Evolutionary conservation across 2,329 filamentous ascomycete genomes (phyloP).

Genomic region (Aspergillus candidus): DNA sequence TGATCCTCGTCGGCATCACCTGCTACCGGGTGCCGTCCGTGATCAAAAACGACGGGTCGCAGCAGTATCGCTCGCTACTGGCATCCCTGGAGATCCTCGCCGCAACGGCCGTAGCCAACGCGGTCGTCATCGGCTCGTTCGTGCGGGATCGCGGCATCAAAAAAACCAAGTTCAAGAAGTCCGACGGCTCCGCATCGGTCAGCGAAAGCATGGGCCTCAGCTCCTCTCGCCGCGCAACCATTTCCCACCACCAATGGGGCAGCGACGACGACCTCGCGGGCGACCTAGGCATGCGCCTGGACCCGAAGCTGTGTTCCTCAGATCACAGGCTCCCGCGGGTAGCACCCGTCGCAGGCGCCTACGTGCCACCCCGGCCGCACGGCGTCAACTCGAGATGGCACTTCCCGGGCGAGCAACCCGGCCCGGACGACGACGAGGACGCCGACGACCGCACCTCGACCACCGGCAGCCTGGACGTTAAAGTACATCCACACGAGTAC

Average conservation of each 20-base stretch:
- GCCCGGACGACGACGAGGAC: conserved; percentile 22
- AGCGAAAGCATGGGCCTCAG: conserved; percentile 42
- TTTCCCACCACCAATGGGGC: conserved; percentile 68
- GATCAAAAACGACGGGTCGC: conserved; percentile 62
- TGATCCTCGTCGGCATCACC: conserved; percentile 72
- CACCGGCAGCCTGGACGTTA: conserved; percentile 27
- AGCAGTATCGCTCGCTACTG: conserved; percentile 81
- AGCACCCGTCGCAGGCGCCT: conserved; percentile 35
- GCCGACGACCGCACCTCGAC: conserved; percentile 25
- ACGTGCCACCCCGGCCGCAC: conserved; percentile 19
- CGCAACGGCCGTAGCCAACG: conserved; percentile 80
- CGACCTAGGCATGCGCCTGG: conserved; percentile 65
- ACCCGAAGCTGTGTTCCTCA: conserved; percentile 44
- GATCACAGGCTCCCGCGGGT: conserved; percentile 29
- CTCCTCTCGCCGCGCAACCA: conserved; percentile 44
- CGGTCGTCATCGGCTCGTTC: conserved; percentile 85
- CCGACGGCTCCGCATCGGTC: conserved; percentile 39
- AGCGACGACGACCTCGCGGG: conserved; percentile 88
- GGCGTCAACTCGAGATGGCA: conserved; percentile 30
- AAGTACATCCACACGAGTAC: conserved; percentile 31
- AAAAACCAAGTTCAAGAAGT: conserved; percentile 69
- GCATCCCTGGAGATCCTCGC: conserved; percentile 88
- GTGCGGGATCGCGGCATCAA: conserved; percentile 85
- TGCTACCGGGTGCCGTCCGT: conserved; percentile 75
- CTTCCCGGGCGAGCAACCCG: conserved; percentile 19